Evolutionary conservation across 2,329 filamentous ascomycete genomes (phyloP), one percentile per base, ranked within the genome.

Genomic region (Penicillium sp.): DNA sequence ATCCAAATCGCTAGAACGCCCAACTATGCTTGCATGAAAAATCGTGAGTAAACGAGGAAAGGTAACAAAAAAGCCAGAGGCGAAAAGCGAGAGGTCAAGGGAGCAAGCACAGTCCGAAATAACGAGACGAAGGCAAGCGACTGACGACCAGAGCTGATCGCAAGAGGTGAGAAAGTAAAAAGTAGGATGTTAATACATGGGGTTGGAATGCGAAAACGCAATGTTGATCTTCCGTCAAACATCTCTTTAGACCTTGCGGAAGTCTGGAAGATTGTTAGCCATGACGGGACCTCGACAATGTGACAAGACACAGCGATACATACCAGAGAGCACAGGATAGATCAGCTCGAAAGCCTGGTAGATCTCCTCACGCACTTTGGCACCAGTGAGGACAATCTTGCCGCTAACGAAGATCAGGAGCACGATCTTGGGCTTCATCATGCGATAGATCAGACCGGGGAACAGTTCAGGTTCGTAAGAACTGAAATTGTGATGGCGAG

Each of bases 381-480:
- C 94, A 69, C 94, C 94, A 34, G 94, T 97, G 71, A 97, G 83
- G 68, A 97, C 94, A 57, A 97, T 97, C 84, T 97, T 97, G 69
- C 93, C 94, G 68, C 89, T 94, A 68, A 97, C 93, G 79, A 97
- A 97, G 75, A 99, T 97, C 70, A 97, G 80, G 21, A 97, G 86
- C 47, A 97, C 93, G 63, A 97, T 96, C 86, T 97, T 97, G 17
- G 94, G 94, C 82, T 97, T 97, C 82, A 97, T 97, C 94, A 99
- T 99, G 74, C 94, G 91, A 79, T 99, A 99, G 78, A 99, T 99
- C 46, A 99, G 87, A 85, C 94, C 94, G 68, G 94, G 94, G 84
- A 97, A 99, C 73, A 99, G 76, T 73, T 99, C 94, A 62, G 94
- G 94, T 76, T 99, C 94, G 76, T 99, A 99, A 51, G 92, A 97